Evolutionary conservation across 202 grass and related monocot species (phyloP).

Genomic region (Setaria viridis): DNA sequence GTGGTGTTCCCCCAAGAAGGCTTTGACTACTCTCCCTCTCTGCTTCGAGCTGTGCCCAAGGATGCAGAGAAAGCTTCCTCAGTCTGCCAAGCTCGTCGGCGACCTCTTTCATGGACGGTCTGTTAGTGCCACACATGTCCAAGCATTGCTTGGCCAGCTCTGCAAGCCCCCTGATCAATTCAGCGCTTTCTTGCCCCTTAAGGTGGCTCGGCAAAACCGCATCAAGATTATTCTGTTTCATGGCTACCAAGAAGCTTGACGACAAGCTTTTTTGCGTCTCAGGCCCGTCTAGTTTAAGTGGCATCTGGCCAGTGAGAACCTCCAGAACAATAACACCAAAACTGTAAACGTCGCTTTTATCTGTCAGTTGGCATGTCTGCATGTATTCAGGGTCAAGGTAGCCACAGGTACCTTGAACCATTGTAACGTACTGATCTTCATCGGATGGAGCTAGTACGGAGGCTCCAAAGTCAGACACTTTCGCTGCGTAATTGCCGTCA

Average conservation of each 20-base stretch:
- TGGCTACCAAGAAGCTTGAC: constrained; percentile 27
- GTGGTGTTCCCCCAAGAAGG: constrained; percentile 17
- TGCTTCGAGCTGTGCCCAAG: constrained; percentile 7
- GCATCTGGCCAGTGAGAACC: constrained; percentile 26
- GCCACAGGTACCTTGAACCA: constrained; percentile 59
- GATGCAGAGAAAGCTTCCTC: constrained; percentile 47
- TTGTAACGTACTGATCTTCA: constrained; percentile 46
- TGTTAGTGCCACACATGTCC: constrained; percentile 47
- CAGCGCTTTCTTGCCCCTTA: constrained; percentile 43
- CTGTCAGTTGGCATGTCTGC: constrained; percentile 48
- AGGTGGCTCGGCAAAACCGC: constrained; percentile 27
- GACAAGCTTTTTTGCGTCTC: constrained; percentile 33
- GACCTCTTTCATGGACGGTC: constrained; percentile 58
- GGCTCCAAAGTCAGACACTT: constrained; percentile 72
- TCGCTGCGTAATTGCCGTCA: constrained; percentile 52
- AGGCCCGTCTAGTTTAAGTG: constrained; percentile 21
- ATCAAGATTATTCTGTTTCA: constrained; percentile 53
- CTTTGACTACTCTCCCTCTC: neutral
- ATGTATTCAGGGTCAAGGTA: constrained; percentile 67
- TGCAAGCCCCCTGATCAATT: constrained; percentile 20
- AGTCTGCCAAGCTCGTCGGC: constrained; percentile 37
- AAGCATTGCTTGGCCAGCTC: constrained; percentile 57
- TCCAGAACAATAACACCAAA: constrained; percentile 62
- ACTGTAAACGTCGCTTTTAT: constrained; percentile 62
- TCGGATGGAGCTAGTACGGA: constrained; percentile 51